Base-by-base conservation (phyloP, 139 green algal species). In the Chlorella sorokiniana region DNA sequence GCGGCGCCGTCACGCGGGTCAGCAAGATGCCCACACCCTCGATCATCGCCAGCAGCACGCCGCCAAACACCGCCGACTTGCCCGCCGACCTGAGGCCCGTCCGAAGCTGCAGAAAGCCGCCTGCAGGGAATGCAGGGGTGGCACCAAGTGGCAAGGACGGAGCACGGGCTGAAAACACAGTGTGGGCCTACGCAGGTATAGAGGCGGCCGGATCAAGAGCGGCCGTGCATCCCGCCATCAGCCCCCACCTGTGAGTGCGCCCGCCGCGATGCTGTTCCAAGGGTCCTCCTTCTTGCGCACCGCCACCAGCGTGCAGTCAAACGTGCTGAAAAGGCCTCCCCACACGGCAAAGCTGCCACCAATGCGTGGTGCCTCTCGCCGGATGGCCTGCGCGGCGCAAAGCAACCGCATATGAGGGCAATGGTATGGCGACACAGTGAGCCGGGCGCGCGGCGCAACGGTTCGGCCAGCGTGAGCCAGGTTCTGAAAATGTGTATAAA, bases 301-400 rank as follows among this genome's bases (percentile, higher is more conserved):
- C 64, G 94, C 95, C 29, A 99, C 92, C 3, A 99, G 86, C 1
- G 94, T 95, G 89, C 97, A 99, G 85, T 99, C 97, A 89, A 99
- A 99, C 2, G 94, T 91, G 14, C 93, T 96, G 86, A 99, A 99
- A 6, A 98, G 90, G 29, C 96, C 93, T 56, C 97, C 97, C 97
- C 97, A 99, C 59, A 99, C 96, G 16, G 97, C 97, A 89, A 99
- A 99, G 86, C 94, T 98, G 51, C 97, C 97, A 35, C 97, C 97
- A 42, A 99, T 91, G 20, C 92, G 91, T 10, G 97, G 97, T 3
- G 96, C 95, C 76, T 99, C 94, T 45, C 90, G 83, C 51, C 95
- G 88, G 40, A 98, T 87, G 16, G 90, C 89, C 92, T 97, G 89
- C 77, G 78, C n/a, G n/a, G n/a, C n/a, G n/a, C n/a, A n/a, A n/a